Conservation (phyloP, 257 asterid species). For the Echium plantagineum region DNA sequence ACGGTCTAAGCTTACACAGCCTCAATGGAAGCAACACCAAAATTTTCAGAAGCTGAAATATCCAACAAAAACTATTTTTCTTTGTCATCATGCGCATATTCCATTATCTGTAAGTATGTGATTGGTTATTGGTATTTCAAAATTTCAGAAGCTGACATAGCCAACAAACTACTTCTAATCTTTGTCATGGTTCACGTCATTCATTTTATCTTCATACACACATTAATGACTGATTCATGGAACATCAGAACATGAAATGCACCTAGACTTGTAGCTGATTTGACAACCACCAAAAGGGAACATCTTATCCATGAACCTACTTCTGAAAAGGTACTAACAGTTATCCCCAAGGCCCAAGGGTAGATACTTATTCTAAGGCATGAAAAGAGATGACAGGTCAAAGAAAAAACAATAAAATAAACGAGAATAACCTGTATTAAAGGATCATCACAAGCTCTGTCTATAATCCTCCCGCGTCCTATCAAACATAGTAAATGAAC, state of each 20-base stretch:
- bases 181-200: not conserved
- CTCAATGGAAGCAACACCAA: not conserved
- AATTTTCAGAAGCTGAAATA: not conserved
- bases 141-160: not conserved
- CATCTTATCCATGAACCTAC: not conserved
- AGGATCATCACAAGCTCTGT: conserved; percentile 72
- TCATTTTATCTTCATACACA: not conserved
- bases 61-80: not conserved
- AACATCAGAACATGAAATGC: not conserved
- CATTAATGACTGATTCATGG: not conserved
- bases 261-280: not conserved
- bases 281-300: not conserved
- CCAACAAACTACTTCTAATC: not conserved
- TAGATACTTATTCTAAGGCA: not conserved
- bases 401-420: conserved; percentile 2
- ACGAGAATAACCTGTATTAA: conserved; percentile 64
- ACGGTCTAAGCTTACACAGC: not conserved
- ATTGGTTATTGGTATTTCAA: too few species aligned
- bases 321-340: not conserved
- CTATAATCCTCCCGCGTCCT: conserved; percentile 86
- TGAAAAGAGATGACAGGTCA: not conserved
- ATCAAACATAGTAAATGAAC: conserved; percentile 84
- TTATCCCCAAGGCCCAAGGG: too few species aligned
- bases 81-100: not conserved
- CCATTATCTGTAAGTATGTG: too few species aligned